Evolutionary conservation across 1,284 basidiomycete genomes (phyloP).

Genomic region (Cryptococcus sp.): DNA sequence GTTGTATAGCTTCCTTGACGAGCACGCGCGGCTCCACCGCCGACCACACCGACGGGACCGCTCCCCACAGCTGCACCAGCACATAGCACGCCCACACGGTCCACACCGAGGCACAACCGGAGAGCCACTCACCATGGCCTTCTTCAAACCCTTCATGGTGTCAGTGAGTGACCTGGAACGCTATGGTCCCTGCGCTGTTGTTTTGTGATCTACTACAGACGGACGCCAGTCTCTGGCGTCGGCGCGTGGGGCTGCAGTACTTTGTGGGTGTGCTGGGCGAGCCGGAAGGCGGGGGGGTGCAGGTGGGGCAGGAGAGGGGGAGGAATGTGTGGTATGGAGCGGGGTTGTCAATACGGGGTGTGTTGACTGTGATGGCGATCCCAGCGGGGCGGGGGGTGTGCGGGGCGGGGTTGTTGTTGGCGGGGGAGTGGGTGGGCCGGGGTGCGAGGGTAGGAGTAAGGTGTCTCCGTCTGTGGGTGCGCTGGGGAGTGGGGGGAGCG

Average conservation of each 20-base stretch:
- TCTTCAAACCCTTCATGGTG: conserved; percentile 84
- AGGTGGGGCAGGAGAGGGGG: neutral
- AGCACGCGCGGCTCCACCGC: too few relatives aligned
- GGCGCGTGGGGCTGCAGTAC: neutral
- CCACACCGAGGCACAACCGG: too few relatives aligned
- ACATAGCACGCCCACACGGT: too few relatives aligned
- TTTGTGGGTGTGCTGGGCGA: neutral
- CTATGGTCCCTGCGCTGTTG: too few relatives aligned
- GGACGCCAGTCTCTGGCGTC: neutral
- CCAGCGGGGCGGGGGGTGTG: neutral
- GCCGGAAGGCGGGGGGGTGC: neutral
- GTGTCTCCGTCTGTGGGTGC: neutral
- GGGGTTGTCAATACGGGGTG: too few relatives aligned
- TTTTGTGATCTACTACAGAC: too few relatives aligned
- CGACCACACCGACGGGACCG: too few relatives aligned
- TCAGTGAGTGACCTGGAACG: neutral
- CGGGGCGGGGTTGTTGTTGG: neutral
- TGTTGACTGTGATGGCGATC: too few relatives aligned
- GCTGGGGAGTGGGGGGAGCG: neutral
- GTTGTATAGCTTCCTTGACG: too few relatives aligned
- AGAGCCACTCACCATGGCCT: conserved; percentile 65
- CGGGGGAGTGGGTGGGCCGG: neutral
- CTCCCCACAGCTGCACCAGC: too few relatives aligned
- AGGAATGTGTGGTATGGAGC: neutral
- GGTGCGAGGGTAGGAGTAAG: neutral